Evolutionary conservation across 2,329 filamentous ascomycete genomes (phyloP), one percentile per base, ranked within the genome.

Genomic region (Talaromyces sp.): DNA sequence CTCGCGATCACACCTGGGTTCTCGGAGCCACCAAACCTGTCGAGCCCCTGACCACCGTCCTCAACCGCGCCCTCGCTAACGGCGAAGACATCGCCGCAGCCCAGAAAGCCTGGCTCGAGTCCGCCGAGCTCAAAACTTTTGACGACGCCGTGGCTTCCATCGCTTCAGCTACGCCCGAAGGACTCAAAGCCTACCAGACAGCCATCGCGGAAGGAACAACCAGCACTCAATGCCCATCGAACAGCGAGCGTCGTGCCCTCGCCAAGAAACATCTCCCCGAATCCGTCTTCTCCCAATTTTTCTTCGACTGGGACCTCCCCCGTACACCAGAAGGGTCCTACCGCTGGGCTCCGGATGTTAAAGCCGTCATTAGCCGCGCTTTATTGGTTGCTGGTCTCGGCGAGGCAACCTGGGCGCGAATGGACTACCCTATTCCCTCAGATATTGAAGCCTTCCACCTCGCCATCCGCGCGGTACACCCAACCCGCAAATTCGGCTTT

Each of bases 271-370:
- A 55, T 55, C 52, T 55, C 31, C 31, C 52, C 8, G 52, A 55
- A 23, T 37, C 52, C 33, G 12, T 35, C 18, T 39, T 39, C 52
- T 55, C 52, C 18, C 8, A 55, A 7, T 33, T 55, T 11, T 55
- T 55, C 52, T 55, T 55, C 31, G 52, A 55, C 33, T 55, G 52
- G 28, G 52, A 55, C 18, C 52, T 55, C 12, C 52, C 52, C 16
- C 52, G 52, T n/a, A 55, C 52, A n/a, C 52, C 52, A 11, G 52
- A 55, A 11, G 39, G 39, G 21, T 42, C 39, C 39, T 42, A 42
- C n/a, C 39, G n/a, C 39, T 42, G 39, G 39, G n/a, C 39, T 18
- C 39, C 39, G 3, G 39, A 42, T 8, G 39, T 42, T 2, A 42
- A 42, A 42, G 39, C 39, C 39, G 39, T 21, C n/a, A 42, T 42